A percentile compares a stretch with the other conserved stretches of the same genome.
phyloP scores from a whole-genome alignment of 139 green algal species.

The Parachlorella kessleri region DNA sequence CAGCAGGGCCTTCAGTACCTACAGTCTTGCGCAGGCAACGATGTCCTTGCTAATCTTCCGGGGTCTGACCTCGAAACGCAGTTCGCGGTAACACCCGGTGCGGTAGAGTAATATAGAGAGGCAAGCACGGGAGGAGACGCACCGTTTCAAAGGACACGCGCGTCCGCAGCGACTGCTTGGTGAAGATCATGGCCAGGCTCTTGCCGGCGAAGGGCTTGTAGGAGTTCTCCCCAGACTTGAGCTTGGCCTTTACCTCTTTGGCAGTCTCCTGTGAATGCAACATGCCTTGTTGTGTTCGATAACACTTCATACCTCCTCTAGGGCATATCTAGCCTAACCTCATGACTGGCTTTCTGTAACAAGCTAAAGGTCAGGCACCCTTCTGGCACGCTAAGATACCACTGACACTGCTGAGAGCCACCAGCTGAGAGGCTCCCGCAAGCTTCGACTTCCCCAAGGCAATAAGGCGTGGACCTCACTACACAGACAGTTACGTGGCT shows the following conservation, averaged over 20 bases:
- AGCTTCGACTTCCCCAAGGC: no score
- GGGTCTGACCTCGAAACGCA: no score
- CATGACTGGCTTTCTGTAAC: background rate
- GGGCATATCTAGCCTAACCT: background rate
- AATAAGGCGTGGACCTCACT: no score
- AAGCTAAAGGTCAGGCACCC: background rate
- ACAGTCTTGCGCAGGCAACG: no score
- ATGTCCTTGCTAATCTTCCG: no score
- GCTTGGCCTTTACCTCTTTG: conserved; percentile 76
- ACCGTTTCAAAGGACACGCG: conserved; percentile 98
- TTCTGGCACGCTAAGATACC: background rate
- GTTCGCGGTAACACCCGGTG: no score
- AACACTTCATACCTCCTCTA: background rate
- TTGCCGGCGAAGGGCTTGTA: conserved; percentile 92
- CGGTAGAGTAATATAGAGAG: no score
- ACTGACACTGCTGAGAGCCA: background rate
- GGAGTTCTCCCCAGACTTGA: conserved; percentile 78
- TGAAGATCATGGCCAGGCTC: conserved; percentile 99
- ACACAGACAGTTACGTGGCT: no score
- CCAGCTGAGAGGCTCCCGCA: no score
- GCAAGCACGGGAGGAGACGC: conserved; percentile 16
- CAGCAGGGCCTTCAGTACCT: no score
- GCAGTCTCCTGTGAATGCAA: conserved; percentile 46
- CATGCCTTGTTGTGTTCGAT: background rate
- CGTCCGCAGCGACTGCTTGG: conserved; percentile 96